Evolutionary conservation across 2,329 filamentous ascomycete species (phyloP).

Genomic region (Aspergillus tanneri): DNA sequence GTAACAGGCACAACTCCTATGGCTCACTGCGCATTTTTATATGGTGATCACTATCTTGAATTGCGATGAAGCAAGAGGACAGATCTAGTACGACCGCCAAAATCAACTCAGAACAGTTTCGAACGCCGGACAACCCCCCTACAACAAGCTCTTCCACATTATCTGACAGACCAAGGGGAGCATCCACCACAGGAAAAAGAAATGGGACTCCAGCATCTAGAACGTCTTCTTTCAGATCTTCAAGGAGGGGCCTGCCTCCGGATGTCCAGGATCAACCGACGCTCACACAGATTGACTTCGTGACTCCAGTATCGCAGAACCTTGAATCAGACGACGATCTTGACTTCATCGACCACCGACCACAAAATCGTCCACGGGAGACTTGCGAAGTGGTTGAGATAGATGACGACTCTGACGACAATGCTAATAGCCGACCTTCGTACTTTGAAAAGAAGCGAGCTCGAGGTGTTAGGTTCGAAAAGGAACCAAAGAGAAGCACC

Average conservation of each 20-base stretch:
- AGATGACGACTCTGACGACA: slow-evolving; percentile 26
- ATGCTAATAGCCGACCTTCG: slow-evolving; percentile 22
- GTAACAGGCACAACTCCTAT: slow-evolving; percentile 14
- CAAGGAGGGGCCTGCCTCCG: slow-evolving; percentile 20
- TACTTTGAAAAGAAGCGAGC: slow-evolving; percentile 10
- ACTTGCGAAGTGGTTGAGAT: slow-evolving; percentile 24
- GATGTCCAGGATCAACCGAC: slow-evolving; percentile 36
- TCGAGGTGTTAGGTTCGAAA: slow-evolving; percentile 10
- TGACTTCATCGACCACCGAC: slow-evolving; percentile 31
- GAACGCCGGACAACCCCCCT: slow-evolving; percentile 22
- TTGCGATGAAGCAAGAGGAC: slow-evolving; percentile 32
- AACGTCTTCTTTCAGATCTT: slow-evolving; percentile 19
- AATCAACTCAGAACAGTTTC: slow-evolving; percentile 20
- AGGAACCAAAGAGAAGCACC: slow-evolving; percentile 14
- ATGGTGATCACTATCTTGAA: slow-evolving; percentile 3
- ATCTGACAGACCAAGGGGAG: slow-evolving; percentile 20
- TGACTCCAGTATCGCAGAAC: slow-evolving; percentile 25
- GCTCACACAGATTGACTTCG: slow-evolving; percentile 44
- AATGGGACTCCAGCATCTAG: slow-evolving; percentile 17
- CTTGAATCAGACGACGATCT: slow-evolving; percentile 24
- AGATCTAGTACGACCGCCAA: slow-evolving; percentile 16
- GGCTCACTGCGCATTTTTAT: slow-evolving; percentile 7
- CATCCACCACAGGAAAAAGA: slow-evolving; percentile 14
- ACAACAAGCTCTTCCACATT: slow-evolving; percentile 9
- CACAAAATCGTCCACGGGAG: slow-evolving; percentile 3